Evolutionary conservation across 495 filamentous ascomycete genomes (phyloP).

Genomic region (Chaetomium tenue): DNA sequence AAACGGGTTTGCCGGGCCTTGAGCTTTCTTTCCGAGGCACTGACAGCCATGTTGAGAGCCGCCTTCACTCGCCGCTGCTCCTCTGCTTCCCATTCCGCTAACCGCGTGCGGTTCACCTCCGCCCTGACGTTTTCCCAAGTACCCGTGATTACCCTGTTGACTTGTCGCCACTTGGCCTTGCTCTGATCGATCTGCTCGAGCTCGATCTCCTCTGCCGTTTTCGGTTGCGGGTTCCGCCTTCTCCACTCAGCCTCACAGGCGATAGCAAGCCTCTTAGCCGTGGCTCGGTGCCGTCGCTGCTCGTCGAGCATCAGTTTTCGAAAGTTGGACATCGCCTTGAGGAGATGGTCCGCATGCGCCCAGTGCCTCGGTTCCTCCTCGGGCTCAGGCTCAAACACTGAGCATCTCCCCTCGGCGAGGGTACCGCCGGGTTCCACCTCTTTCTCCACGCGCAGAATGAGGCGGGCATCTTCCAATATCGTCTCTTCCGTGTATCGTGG

Average conservation of each 20-base stretch:
- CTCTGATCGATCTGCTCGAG: constrained; percentile 53
- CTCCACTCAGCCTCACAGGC: constrained; percentile 61
- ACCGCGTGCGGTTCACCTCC: constrained; percentile 69
- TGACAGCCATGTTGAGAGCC: constrained; percentile 79
- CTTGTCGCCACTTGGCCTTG: constrained; percentile 59
- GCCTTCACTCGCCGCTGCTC: constrained; percentile 78
- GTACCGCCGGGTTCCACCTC: constrained; percentile 72
- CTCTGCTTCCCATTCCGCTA: constrained; percentile 80
- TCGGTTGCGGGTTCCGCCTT: constrained; percentile 65
- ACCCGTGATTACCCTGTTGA: constrained; percentile 65
- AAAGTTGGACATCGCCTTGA: constrained; percentile 77
- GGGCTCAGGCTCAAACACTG: constrained; percentile 71
- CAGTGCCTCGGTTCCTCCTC: constrained; percentile 76
- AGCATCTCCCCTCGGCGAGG: constrained; percentile 68
- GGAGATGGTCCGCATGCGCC: constrained; percentile 79
- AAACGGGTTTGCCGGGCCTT: constrained; percentile 49
- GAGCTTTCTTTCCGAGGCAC: constrained; percentile 60
- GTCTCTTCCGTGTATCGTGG: constrained; percentile 52
- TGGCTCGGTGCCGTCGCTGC: constrained; percentile 63
- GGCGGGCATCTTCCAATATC: constrained; percentile 51
- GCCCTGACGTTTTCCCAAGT: constrained; percentile 77
- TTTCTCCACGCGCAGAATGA: constrained; percentile 61
- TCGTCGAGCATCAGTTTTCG: constrained; percentile 74
- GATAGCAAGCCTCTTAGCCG: constrained; percentile 65
- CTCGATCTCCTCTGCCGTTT: constrained; percentile 66